Conservation (phyloP, 2,329 filamentous ascomycete species). For the Colletotrichum chlorophyti region DNA sequence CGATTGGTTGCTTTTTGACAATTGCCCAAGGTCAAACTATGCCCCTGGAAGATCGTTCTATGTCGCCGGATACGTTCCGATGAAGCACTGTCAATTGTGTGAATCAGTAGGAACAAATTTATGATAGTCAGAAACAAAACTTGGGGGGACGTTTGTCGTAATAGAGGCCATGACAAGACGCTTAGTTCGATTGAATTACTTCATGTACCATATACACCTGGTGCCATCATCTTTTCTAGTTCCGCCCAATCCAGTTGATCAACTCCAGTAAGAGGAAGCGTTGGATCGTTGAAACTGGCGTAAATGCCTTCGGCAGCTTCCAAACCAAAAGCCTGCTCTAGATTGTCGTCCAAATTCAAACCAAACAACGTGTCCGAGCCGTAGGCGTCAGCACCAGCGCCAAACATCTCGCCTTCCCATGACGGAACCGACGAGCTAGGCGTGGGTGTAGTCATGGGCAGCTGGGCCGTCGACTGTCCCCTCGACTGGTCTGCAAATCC, state of each 20-base stretch:
- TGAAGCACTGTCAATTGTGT: too few relatives aligned
- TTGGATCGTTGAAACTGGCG: conserved; percentile 37
- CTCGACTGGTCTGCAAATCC: background rate
- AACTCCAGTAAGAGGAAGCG: conserved; percentile 37
- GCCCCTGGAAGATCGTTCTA: too few relatives aligned
- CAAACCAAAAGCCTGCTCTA: conserved; percentile 32
- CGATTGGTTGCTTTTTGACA: too few relatives aligned
- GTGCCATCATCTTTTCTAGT: conserved; percentile 36
- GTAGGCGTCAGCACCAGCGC: conserved; percentile 11
- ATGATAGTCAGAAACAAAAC: too few relatives aligned
- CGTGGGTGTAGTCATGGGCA: conserved; percentile 13
- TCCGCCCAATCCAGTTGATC: conserved; percentile 38
- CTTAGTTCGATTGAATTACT: background rate
- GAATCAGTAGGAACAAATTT: too few relatives aligned
- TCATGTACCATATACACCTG: conserved; percentile 16
- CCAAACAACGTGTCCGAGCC: conserved; percentile 22
- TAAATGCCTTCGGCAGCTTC: conserved; percentile 36
- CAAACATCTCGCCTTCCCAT: conserved; percentile 28
- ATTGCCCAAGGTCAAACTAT: too few relatives aligned
- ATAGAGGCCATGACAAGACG: background rate
- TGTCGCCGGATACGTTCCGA: too few relatives aligned
- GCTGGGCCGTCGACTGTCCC: conserved; percentile 3
- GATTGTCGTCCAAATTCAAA: conserved; percentile 29
- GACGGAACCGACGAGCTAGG: conserved; percentile 19
- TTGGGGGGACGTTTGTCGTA: background rate